Evolutionary conservation across 257 asterid genomes (phyloP).

Genomic region (Gynochthodes officinalis): DNA sequence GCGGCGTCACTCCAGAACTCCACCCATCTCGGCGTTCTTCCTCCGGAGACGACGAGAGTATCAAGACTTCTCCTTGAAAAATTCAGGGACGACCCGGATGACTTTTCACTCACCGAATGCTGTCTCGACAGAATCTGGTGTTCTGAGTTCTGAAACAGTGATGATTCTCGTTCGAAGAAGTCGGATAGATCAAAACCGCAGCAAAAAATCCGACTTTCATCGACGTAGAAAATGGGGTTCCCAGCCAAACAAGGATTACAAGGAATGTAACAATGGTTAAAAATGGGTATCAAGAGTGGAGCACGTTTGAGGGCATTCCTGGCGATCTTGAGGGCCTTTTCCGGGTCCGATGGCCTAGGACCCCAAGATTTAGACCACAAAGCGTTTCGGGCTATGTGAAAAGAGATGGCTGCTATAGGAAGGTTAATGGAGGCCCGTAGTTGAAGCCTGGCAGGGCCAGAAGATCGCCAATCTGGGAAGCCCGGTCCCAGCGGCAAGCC

Average conservation of each 20-base stretch:
- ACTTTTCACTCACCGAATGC: conserved; percentile 40
- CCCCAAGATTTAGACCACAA: conserved; percentile 97
- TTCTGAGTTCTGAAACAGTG: conserved; percentile 36
- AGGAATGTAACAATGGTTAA: conserved; percentile 87
- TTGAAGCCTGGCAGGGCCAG: conserved; percentile 68
- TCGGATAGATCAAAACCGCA: conserved; percentile 88
- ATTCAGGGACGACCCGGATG: conserved; percentile 41
- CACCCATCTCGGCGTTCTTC: conserved; percentile 84
- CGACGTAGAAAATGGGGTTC: conserved; percentile 85
- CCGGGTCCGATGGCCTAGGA: conserved; percentile 62
- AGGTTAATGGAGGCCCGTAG: conserved; percentile 80
- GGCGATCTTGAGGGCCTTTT: conserved; percentile 69
- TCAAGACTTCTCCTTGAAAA: conserved; percentile 62
- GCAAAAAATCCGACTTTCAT: conserved; percentile 70
- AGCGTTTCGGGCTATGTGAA: conserved; percentile 74
- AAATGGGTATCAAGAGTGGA: conserved; percentile 78
- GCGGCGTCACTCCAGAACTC: conserved; percentile 99
- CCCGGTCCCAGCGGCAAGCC: conserved; percentile 86
- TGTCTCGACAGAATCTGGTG: conserved; percentile 35
- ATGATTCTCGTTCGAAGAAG: conserved; percentile 78
- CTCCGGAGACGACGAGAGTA: conserved; percentile 34
- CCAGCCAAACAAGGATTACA: conserved; percentile 84
- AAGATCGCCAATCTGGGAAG: conserved; percentile 89
- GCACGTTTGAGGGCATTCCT: conserved; percentile 76
- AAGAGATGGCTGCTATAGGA: conserved; percentile 79